Conservation (phyloP, 1,284 basidiomycete genomes). For the Melampsora larici-populina region DNA sequence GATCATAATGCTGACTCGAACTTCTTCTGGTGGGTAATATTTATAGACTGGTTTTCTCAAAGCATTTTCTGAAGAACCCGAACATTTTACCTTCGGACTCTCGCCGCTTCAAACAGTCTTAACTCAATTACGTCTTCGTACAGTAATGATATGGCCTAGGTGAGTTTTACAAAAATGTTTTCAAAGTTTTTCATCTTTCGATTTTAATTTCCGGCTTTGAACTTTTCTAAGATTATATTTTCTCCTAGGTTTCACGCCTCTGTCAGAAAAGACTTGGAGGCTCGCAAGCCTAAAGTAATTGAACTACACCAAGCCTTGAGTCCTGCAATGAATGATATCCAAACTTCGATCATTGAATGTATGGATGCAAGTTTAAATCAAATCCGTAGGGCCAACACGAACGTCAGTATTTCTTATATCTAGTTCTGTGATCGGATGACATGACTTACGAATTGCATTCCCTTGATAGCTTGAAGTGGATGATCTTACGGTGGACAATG, state of each 20-base stretch:
- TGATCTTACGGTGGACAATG: constrained; percentile 86
- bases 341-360: constrained; percentile 87
- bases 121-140: constrained; percentile 82
- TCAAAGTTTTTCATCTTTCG: background rate
- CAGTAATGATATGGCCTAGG: constrained; percentile 80
- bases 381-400: constrained; percentile 79
- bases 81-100: constrained; percentile 85
- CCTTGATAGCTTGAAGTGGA: constrained; percentile 77
- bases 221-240: background rate
- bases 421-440: background rate
- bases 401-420: constrained; percentile 58
- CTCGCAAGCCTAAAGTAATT: constrained; percentile 81
- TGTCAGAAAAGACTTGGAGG: constrained; percentile 73
- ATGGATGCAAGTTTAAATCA: constrained; percentile 88
- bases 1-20: background rate
- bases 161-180: background rate
- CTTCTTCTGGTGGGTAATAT: background rate
- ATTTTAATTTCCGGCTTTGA: background rate
- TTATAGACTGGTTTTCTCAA: constrained; percentile 78
- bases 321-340: constrained; percentile 82
- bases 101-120: constrained; percentile 87
- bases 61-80: constrained; percentile 94
- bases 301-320: constrained; percentile 86
- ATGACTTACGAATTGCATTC: background rate
- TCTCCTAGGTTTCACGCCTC: constrained; percentile 75